phyloP scores from a whole-genome alignment of 164 flowering plant species.

The Litsea cubeba region DNA sequence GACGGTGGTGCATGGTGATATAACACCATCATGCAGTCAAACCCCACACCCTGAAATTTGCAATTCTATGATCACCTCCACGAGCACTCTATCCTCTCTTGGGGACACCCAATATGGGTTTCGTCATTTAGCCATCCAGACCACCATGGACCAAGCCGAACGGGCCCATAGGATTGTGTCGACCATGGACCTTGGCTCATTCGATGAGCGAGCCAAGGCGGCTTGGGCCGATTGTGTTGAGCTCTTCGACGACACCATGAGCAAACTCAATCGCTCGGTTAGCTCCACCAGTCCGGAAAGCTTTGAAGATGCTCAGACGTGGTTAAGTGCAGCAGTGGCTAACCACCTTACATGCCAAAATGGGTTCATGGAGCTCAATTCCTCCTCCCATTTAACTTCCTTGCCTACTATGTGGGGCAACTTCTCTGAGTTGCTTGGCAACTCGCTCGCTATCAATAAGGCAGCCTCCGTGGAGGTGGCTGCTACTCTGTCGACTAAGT shows the following conservation, averaged over 20 bases:
- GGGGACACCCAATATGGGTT: conserved; percentile 20
- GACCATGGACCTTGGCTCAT: conserved; percentile 28
- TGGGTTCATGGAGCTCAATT: conserved; percentile 45
- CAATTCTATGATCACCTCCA: conserved; percentile 19
- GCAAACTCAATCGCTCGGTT: conserved; percentile 32
- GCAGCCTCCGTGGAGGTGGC: background rate
- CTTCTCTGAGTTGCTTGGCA: conserved; percentile 51
- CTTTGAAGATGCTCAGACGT: conserved; percentile 35
- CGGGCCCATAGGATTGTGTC: conserved; percentile 33
- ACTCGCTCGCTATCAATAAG: conserved; percentile 43
- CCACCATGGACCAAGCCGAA: conserved; percentile 40
- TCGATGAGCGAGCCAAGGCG: conserved; percentile 23
- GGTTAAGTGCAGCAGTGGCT: conserved; percentile 54
- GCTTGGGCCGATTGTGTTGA: conserved; percentile 62
- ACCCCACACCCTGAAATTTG: conserved; percentile 58
- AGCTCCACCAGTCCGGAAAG: conserved; percentile 9
- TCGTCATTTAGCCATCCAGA: conserved; percentile 28
- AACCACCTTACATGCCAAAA: conserved; percentile 53
- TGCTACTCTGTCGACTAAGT: background rate
- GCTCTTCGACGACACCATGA: conserved; percentile 42
- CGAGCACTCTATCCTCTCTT: conserved; percentile 6
- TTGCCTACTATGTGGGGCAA: conserved; percentile 22
- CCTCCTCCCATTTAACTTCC: conserved; percentile 21
- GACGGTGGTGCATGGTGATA: conserved; percentile 11
- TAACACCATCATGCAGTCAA: conserved; percentile 37